Evolutionary conservation across 352 stramenopile species (phyloP).

Genomic region (Phytophthora pinifolia): DNA sequence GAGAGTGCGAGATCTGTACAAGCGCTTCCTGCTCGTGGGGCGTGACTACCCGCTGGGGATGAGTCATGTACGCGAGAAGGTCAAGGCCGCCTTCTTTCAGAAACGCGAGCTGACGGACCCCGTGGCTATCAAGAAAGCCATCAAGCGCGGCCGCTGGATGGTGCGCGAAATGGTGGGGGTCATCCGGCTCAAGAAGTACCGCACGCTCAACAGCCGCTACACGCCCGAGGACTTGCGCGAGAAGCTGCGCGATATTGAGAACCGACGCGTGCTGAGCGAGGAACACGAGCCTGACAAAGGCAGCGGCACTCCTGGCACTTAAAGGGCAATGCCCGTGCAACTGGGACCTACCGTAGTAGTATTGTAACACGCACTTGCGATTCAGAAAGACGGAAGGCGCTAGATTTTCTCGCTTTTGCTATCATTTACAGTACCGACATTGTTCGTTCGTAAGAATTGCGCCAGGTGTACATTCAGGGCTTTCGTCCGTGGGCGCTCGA

Average conservation of each 20-base stretch:
- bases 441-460: slow-evolving; percentile 5
- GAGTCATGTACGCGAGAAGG: slow-evolving; percentile 89
- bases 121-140: slow-evolving; percentile 89
- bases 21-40: slow-evolving; percentile 92
- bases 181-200: slow-evolving; percentile 98
- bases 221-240: slow-evolving; percentile 75
- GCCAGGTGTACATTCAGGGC: slow-evolving; percentile 3
- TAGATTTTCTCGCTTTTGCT: slow-evolving; percentile 10
- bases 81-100: slow-evolving; percentile 91
- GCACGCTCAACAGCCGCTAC: slow-evolving; percentile 93
- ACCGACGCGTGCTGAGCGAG: slow-evolving; percentile 25
- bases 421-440: neutral
- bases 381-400: neutral
- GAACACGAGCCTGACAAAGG: neutral
- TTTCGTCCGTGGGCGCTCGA: neutral
- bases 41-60: slow-evolving; percentile 94
- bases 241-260: slow-evolving; percentile 55
- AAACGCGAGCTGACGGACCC: slow-evolving; percentile 72
- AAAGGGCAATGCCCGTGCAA: slow-evolving; percentile 3
- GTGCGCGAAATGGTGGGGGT: slow-evolving; percentile 96
- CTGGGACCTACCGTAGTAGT: neutral
- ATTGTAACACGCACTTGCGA: slow-evolving; percentile 4
- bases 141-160: slow-evolving; percentile 92
- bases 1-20: slow-evolving; percentile 95
- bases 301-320: neutral